Base-by-base conservation (phyloP, 805 yeast species). In the Ogataea pini region DNA sequence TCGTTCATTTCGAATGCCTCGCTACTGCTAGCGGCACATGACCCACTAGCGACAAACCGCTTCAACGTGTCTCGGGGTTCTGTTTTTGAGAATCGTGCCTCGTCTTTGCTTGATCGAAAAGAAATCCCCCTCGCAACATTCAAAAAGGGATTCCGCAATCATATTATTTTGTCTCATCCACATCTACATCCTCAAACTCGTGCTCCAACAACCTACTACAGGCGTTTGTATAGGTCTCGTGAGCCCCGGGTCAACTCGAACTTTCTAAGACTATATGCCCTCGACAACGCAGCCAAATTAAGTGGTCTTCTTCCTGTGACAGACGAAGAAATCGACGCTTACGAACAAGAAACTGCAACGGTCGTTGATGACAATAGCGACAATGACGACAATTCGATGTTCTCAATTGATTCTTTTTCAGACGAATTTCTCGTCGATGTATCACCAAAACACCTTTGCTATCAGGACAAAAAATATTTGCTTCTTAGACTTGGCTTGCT, bases 201-300 rank as follows among this genome's bases (percentile, higher is more conserved):
- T 27, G 18, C 22, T 33, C 38, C 42, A 7, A 18, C 31, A 9
- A 28, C 36, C 7, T 44, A 44, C 10, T 45, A 37, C 44, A 51
- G 42, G 10, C 43, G 44, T 12, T 34, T 37, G 19, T 39, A 44
- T n/a, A 41, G 59, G 31, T 40, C 54, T 2, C 63, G 83, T 48
- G 83, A 79, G 47, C 70, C 73, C 31, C 67, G 85, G 36, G 65
- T 77, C 18, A 79, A 80, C 57, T 60, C 79, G 3, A 61, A 65
- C 24, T 79, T 78, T 48, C 61, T 80, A n/a, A 60, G 77, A 33
- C 58, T 75, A 18, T 79, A 79, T 54, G 76, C 84, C 0, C 64
- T 71, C 36, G 82, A 79, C 56, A 69, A 66, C 39, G 62, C 69
- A 9, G 75, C 38, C 55, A 79, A 49, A 44, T 52, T 17, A 7